Base-by-base conservation (phyloP, 352 stramenopile genomes). In the Phytophthora vignae region DNA sequence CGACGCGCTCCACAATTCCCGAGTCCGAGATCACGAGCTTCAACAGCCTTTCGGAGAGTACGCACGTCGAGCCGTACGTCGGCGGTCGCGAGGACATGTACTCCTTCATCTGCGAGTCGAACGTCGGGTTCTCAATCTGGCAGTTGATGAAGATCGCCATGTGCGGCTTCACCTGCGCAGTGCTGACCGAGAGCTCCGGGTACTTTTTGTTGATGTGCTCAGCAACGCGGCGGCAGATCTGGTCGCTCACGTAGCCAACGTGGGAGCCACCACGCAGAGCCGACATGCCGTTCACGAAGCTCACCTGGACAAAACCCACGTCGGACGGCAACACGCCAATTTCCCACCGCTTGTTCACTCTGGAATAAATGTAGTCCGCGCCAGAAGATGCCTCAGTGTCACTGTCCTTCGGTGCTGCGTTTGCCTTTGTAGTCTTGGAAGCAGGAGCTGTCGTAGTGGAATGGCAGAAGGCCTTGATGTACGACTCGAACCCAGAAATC, bases 41-140 rank as follows among this genome's bases (percentile, higher is more conserved):
- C 21, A 99, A 76, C 48, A 99, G 98, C 33, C 95, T 90, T 36
- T 99, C 97, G 3, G 95, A 95, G 19, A 99, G 83, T 19, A 95
- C 88, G 50, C 94, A 98, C 5, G 90, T 90, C 15, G 91, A 98
- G 17, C 90, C 91, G 67, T 98, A 98, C 0, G 86, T 88, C 14
- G 85, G 81, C 12, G 90, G 85, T 4, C 88, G 84, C 2, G 96
- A 99, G 3, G 98, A 99, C 55, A 99, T 94, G 64, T 93, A 97
- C 76, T 99, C 98, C 77, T 99, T 99, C 68, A 99, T 99, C 71
- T 99, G 98, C 60, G 96, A 99, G 73, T 99, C 98, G 74, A 99
- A 99, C 2, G 97, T 98, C 17, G 98, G 98, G 78, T 99, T 99
- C 61, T 99, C 95, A 21, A 99, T 98, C 55, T 99, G 85, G 65